Evolutionary conservation across 352 stramenopile genomes (phyloP), one percentile per base, ranked within the genome.

Genomic region (Phytophthora palmivora): DNA sequence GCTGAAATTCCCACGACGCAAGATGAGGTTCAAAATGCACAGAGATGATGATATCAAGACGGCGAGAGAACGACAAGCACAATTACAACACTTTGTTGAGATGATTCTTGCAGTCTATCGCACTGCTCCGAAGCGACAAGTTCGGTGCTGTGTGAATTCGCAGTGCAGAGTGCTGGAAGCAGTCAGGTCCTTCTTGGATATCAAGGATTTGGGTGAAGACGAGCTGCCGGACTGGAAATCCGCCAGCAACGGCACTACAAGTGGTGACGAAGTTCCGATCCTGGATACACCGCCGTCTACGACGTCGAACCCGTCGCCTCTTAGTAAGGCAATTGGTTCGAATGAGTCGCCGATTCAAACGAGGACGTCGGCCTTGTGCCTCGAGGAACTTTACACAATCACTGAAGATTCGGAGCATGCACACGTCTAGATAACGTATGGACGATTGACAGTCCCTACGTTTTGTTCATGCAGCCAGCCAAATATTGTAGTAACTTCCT

Each of bases 341-440:
- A 28, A 28, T 6, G 24, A 28, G 24, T 28, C 24, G 24, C 24
- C 24, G 6, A 28, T 28, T 28, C 24, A 28, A 10, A 34, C 30
- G 3, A 67, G 49, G 11, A 59, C 47, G 22, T 79, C 77, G 16
- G 42, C 58, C 8, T 53, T 74, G 60, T 55, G 51, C 28, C 67
- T 84, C 21, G 72, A 86, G 16, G 68, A 84, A 33, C 74, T 88
- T 44, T 84, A 83, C 62, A 73, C 79, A 36, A 88, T 88, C 67
- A 78, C 63, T 3, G 79, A 88, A 44, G 74, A 84, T 69, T 51
- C 52, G 12, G 78, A 84, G 50, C 47, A 71, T 32, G 32, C 63
- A 16, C 70, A 67, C 44, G 30, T 55, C 19, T 71, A 59, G 46
- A 59, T 5, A 46, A 38, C 22, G 22, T 21, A 48, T 33, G 42